A percentile compares a stretch with the other conserved stretches of the same genome.
These are phyloP conservation scores for Hyaloscypha finlandica DNA, from an alignment of 495 filamentous ascomycete genomes.

Conservation along the genomic window DNA sequence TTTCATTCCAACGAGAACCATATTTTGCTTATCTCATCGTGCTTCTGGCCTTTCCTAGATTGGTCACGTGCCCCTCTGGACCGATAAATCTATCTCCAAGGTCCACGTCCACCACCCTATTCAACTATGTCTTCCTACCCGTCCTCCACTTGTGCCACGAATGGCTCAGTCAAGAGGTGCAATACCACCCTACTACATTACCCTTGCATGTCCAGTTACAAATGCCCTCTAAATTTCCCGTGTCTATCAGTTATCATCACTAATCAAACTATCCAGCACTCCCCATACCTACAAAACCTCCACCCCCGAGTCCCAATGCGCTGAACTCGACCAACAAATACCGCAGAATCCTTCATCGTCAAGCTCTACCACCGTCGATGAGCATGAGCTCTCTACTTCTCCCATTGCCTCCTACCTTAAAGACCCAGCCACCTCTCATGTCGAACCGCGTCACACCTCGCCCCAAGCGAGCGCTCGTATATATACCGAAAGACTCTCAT, in stretches of 20 bases:
- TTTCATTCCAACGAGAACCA: too few relatives aligned
- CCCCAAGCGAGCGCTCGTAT: neutral
- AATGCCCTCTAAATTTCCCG: too few relatives aligned
- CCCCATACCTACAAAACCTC: neutral
- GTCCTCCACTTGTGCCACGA: neutral
- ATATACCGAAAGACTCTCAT: neutral
- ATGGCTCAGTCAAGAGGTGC: neutral
- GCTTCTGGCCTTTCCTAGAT: too few relatives aligned
- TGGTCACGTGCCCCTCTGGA: too few relatives aligned
- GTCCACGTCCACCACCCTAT: neutral
- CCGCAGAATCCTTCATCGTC: neutral
- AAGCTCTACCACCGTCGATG: neutral
- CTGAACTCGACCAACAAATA: neutral
- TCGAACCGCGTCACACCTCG: neutral
- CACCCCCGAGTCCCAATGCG: neutral
- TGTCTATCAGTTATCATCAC: too few relatives aligned
- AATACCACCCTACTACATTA: too few relatives aligned
- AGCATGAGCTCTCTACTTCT: neutral
- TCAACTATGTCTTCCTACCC: neutral
- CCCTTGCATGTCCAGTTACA: too few relatives aligned
- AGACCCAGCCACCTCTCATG: neutral
- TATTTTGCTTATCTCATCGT: too few relatives aligned
- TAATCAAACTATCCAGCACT: too few relatives aligned
- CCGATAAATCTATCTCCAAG: too few relatives aligned
- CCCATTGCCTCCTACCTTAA: neutral